phyloP scores from a whole-genome alignment of 2,329 filamentous ascomycete genomes.

The Epichloe glyceriae region DNA sequence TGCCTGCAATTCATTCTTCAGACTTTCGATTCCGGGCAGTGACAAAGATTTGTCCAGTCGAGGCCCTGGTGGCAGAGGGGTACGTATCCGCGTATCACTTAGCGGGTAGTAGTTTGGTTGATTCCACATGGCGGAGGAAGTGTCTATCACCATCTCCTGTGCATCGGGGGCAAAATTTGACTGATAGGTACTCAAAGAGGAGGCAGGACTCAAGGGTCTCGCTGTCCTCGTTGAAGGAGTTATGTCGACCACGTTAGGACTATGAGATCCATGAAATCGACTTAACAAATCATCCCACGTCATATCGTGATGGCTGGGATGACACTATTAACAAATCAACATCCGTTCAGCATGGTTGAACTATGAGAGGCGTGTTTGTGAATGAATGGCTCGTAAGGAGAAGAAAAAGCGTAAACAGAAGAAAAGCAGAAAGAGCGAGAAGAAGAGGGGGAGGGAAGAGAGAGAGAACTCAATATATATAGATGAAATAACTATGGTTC shows the following conservation, averaged over 20 bases:
- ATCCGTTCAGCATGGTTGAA: not conserved
- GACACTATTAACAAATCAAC: slow-evolving; percentile 29
- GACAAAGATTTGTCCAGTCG: slow-evolving; percentile 38
- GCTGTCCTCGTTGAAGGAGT: slow-evolving; percentile 27
- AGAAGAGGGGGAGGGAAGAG: not conserved
- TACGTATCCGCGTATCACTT: slow-evolving; percentile 38
- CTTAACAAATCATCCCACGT: slow-evolving; percentile 45
- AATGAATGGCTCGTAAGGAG: no score
- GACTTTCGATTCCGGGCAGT: slow-evolving; percentile 35
- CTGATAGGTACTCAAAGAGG: slow-evolving; percentile 22
- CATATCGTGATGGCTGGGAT: slow-evolving; percentile 47
- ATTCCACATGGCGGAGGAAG: slow-evolving; percentile 16
- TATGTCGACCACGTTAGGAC: slow-evolving; percentile 37
- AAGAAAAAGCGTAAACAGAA: no score
- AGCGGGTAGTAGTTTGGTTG: slow-evolving; percentile 26
- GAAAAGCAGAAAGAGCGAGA: not conserved
- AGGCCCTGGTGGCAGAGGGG: slow-evolving; percentile 42
- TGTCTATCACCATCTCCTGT: slow-evolving; percentile 45
- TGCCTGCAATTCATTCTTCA: slow-evolving; percentile 40
- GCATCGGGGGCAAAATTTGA: slow-evolving; percentile 30
- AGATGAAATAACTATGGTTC: no score
- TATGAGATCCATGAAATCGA: slow-evolving; percentile 40
- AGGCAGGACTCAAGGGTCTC: slow-evolving; percentile 36
- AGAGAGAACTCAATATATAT: not conserved
- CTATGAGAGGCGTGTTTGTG: slow-evolving; percentile 1